phyloP scores from a whole-genome alignment of 1,139 yeast genomes.

The Taphrina pruni region DNA sequence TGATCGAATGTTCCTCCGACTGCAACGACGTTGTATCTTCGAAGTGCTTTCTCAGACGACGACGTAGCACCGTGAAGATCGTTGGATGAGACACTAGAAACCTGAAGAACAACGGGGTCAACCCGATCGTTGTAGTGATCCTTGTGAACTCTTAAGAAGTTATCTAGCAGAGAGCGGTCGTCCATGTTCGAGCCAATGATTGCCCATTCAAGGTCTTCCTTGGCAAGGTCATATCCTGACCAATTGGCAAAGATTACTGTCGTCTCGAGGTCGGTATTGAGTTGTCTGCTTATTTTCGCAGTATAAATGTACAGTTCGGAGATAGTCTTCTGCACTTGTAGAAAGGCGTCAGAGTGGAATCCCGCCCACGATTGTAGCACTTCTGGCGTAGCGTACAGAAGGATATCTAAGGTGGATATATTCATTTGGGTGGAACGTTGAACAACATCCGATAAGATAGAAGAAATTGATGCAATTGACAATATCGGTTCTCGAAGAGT shows the following conservation, averaged over 20 bases:
- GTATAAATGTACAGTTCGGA: conserved; percentile 3
- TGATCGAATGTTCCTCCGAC: conserved; percentile 98
- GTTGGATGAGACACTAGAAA: background rate
- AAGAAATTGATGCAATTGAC: background rate
- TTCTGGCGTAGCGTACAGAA: background rate
- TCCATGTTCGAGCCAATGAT: background rate
- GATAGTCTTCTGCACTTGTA: conserved; percentile 2
- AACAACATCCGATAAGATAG: background rate
- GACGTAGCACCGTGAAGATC: background rate
- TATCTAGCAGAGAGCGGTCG: background rate
- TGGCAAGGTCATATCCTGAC: conserved; percentile 37
- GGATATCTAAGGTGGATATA: background rate
- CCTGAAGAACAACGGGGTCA: background rate
- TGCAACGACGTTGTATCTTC: conserved; percentile 53
- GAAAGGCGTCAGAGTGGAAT: background rate
- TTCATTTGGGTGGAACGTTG: background rate
- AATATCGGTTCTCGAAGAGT: background rate
- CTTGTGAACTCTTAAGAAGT: background rate
- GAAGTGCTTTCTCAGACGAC: background rate
- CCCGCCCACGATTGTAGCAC: background rate
- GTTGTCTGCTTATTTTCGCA: background rate
- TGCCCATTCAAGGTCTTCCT: conserved; percentile 24
- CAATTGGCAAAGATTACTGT: conserved; percentile 25
- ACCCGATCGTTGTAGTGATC: background rate
- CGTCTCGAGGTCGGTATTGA: background rate